Conservation (phyloP, 1,139 yeast species). For the Citeromyces hawaiiensis region DNA sequence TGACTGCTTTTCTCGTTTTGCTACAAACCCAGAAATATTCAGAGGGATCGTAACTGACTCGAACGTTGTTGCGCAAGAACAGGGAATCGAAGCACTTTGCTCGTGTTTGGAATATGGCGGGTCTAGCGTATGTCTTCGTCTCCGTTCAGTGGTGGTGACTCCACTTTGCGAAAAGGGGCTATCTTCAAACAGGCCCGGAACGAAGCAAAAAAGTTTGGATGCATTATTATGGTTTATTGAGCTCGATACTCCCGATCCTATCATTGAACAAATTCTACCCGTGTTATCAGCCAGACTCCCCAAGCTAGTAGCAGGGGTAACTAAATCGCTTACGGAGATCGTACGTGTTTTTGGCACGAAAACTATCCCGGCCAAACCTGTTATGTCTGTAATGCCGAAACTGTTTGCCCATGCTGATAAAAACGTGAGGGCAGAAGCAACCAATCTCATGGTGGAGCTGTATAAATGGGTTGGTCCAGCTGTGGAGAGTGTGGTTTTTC, state of each 20-base stretch:
- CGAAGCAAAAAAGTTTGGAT: conserved; percentile 54
- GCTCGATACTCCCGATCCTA: conserved; percentile 47
- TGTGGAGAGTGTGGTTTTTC: conserved; percentile 45
- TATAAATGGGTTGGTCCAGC: conserved; percentile 68
- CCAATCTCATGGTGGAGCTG: conserved; percentile 53
- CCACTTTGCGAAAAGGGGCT: conserved; percentile 71
- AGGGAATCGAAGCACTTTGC: conserved; percentile 47
- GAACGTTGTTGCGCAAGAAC: conserved; percentile 88
- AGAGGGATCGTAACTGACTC: conserved; percentile 56
- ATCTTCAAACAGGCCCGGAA: conserved; percentile 62
- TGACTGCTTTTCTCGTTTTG: conserved; percentile 34
- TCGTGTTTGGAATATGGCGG: conserved; percentile 55
- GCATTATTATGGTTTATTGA: conserved; percentile 54
- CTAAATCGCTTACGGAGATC: conserved; percentile 40
- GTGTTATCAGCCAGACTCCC: conserved; percentile 55
- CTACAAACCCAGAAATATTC: conserved; percentile 34
- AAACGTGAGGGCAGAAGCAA: conserved; percentile 74
- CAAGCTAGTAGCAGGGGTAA: conserved; percentile 63
- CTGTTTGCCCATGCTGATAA: conserved; percentile 80
- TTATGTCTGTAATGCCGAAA: conserved; percentile 49
- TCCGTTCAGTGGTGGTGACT: conserved; percentile 33
- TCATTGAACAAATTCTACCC: conserved; percentile 59
- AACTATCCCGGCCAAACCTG: conserved; percentile 45
- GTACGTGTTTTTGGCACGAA: conserved; percentile 60
- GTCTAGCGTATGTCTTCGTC: conserved; percentile 20